Evolutionary conservation across 805 yeast species (phyloP).

Genomic region (Cyberlindnera mycetangii): DNA sequence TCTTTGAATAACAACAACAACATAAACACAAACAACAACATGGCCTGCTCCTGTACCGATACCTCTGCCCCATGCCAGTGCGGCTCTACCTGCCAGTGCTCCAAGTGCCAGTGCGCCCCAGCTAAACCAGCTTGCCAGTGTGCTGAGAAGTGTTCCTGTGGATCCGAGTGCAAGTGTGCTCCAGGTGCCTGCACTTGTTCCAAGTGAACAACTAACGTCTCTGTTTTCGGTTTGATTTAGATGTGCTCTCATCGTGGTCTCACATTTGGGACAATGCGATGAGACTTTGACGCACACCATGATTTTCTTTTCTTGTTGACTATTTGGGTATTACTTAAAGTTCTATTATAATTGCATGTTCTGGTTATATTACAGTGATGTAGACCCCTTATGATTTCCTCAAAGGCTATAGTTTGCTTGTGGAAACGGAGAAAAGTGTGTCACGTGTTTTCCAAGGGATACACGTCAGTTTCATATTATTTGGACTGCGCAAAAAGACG

Average conservation of each 20-base stretch:
- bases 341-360: not conserved
- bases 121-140: conserved; percentile 11
- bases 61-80: conserved; percentile 9
- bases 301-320: too few species aligned
- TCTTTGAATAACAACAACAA: not conserved
- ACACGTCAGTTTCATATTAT: too few species aligned
- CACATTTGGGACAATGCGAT: not conserved
- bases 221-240: not conserved
- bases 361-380: not conserved
- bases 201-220: conserved; percentile 1
- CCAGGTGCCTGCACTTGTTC: conserved; percentile 10
- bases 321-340: not conserved
- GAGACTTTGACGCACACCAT: not conserved
- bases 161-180: conserved; percentile 12
- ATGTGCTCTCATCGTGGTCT: not conserved
- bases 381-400: too few species aligned
- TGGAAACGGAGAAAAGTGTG: too few species aligned
- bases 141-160: conserved; percentile 8
- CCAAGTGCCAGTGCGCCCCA: conserved; percentile 11
- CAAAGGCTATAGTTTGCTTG: too few species aligned
- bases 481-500: too few species aligned
- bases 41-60: conserved; percentile 9
- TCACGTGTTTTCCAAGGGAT: too few species aligned
- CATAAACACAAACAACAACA: not conserved
- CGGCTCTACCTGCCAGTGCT: conserved; percentile 7